These are phyloP conservation scores for Blastobotrys chiropterorum DNA, from an alignment of 805 yeast genomes.

Conservation along the genomic window DNA sequence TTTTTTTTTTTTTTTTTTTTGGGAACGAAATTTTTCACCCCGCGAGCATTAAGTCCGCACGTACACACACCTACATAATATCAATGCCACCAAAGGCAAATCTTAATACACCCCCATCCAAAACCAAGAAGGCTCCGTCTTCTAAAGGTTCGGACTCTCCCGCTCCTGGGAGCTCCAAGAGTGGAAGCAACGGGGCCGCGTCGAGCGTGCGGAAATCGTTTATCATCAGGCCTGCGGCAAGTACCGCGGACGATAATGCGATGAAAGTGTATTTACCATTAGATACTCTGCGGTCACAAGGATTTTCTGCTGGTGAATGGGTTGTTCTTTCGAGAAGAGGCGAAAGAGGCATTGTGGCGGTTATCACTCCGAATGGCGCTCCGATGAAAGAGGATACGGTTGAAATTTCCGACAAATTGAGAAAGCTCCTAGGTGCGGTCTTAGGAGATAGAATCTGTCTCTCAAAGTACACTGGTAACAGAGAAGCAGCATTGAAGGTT, in stretches of 20 bases:
- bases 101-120: constrained; percentile 12
- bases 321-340: constrained; percentile 16
- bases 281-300: constrained; percentile 21
- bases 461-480: constrained; percentile 41
- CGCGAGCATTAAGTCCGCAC: too few relatives aligned
- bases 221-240: constrained; percentile 24
- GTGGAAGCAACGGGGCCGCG: background rate
- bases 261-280: constrained; percentile 23
- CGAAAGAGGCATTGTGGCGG: constrained; percentile 18
- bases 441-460: constrained; percentile 50
- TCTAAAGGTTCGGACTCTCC: background rate
- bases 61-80: too few relatives aligned
- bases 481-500: constrained; percentile 39
- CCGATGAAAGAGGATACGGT: constrained; percentile 18
- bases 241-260: constrained; percentile 8
- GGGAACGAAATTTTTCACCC: background rate
- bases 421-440: constrained; percentile 38
- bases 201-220: constrained; percentile 8
- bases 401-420: constrained; percentile 26
- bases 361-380: constrained; percentile 24
- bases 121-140: background rate
- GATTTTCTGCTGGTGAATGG: constrained; percentile 26
- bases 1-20: too few relatives aligned
- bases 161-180: too few relatives aligned
- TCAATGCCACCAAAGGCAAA: constrained; percentile 3